Evolutionary conservation across 768 basidiomycete genomes (phyloP), one percentile per base, ranked within the genome.

Genomic region (Coprinopsis cinerea): DNA sequence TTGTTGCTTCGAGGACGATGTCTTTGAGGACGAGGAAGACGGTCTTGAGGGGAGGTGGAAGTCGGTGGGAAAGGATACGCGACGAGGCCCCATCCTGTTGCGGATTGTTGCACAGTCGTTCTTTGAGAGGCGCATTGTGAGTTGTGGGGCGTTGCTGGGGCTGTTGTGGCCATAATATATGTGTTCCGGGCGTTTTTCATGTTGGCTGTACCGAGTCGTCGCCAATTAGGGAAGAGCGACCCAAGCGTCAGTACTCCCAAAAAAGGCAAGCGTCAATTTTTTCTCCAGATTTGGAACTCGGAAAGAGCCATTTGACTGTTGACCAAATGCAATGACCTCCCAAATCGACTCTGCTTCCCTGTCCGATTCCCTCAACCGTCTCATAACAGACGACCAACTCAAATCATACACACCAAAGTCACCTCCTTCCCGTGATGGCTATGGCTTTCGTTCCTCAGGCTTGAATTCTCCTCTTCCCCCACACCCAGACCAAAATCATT

Each of bases 391-490:
- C 14, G 61, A 65, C 36, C 48, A 59, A 4, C 26, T 46, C 49
- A 15, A 49, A 53, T 35, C 48, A 15, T 47, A 49, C 45, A 44
- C 46, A 43, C 48, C 53, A 47, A 22, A 59, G 39, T 60, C 55
- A 7, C 64, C 77, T 48, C 72, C 70, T 51, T 67, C 76, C 18
- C 75, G 76, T 47, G 91, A 92, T 46, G 90, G 87, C 46, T 91
- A 90, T 65, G 91, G 90, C 48, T 92, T 92, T 66, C 79, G 87
- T 10, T 66, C 77, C 27, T 92, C 88, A 7, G 86, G 85, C 3
- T 61, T 76, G 78, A 36, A 87, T 84, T 9, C 89, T 86, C 40
- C 68, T 74, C 17, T 67, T 64, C 4, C 62, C 20, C 58, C 61
- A 55, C 66, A 49, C 55, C 60, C 52, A 32, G 30, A 9, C 30